Percentiles rank a stretch among this genome's conserved stretches.
These are phyloP conservation scores for Triadica sebifera DNA, from an alignment of 345 rosid genomes.

Conservation along the genomic window DNA sequence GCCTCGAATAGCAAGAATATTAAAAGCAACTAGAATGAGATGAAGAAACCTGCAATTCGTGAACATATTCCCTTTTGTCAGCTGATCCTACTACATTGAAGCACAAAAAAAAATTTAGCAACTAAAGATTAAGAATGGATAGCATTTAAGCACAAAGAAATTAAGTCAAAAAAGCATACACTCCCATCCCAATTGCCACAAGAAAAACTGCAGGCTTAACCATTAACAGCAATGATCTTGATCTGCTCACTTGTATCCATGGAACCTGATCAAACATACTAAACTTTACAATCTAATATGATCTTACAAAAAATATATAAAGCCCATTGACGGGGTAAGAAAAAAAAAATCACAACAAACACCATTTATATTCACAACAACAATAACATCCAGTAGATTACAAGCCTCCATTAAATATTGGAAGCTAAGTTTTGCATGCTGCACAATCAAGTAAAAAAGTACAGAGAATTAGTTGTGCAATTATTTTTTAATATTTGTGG, in stretches of 20 bases:
- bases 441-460: not conserved
- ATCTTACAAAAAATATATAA: not conserved
- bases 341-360: not conserved
- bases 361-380: not conserved
- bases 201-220: constrained; percentile 70
- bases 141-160: not conserved
- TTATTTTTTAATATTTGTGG: too few relatives aligned
- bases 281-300: constrained; percentile 15
- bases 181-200: constrained; percentile 72
- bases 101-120: not conserved
- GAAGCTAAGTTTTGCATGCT: not conserved
- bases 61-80: constrained; percentile 15
- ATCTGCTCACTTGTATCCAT: constrained; percentile 92
- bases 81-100: constrained; percentile 4
- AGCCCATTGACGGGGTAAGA: not conserved
- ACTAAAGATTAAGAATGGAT: not conserved
- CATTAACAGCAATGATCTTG: constrained; percentile 70
- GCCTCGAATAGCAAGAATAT: constrained; percentile 49
- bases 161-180: constrained; percentile 40
- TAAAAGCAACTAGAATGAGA: constrained; percentile 59
- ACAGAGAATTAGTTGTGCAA: not conserved
- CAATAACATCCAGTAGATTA: not conserved
- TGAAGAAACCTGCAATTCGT: constrained; percentile 58
- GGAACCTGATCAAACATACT: constrained; percentile 62
- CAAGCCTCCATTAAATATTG: constrained; percentile 2